Base-by-base conservation (phyloP, 352 stramenopile genomes). In the Globisporangium ultimum region DNA sequence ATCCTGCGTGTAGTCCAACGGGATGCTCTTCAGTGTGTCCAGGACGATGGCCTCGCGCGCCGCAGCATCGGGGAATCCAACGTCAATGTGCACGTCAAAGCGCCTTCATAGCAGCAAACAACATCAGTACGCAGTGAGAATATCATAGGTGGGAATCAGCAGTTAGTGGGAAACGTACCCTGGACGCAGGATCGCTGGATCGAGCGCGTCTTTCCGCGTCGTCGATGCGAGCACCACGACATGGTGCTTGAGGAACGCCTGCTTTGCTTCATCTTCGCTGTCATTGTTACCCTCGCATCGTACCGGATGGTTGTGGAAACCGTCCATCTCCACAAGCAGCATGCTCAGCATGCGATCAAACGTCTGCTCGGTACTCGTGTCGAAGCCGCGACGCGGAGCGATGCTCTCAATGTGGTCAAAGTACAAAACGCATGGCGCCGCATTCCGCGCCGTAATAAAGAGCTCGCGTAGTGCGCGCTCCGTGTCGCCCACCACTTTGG, bases 361-460 rank as follows among this genome's bases (percentile, higher is more conserved):
- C 2, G 90, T 97, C 67, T 97, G 89, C 64, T 97, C 90, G 0
- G 88, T 95, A 52, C 83, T 97, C 5, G 88, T 95, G 48, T 97
- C 89, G 55, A 97, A 96, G 14, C 90, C 90, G 58, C 90, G 78
- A 8, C 91, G 60, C 1, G 88, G 84, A 0, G 88, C 90, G 49
- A 97, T 84, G 36, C 80, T 91, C 60, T 97, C 90, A 48, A 97
- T 96, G 59, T 97, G 90, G 58, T 97, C 91, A 43, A 97, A 93
- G 63, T 95, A 91, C n/a, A 97, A 58, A 20, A 97, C 77, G 58
- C 91, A 97, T 8, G 91, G 91, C 3, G 91, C 81, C 6, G 88
- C 87, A 64, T 82, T 89, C 49, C 89, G 73, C 6, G 91, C 91
- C 3, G 84, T 94, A 7, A 77, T 70, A 50, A 97, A 97, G 2